phyloP scores from a whole-genome alignment of 1,139 yeast species.

The Blastobotrys apis region DNA sequence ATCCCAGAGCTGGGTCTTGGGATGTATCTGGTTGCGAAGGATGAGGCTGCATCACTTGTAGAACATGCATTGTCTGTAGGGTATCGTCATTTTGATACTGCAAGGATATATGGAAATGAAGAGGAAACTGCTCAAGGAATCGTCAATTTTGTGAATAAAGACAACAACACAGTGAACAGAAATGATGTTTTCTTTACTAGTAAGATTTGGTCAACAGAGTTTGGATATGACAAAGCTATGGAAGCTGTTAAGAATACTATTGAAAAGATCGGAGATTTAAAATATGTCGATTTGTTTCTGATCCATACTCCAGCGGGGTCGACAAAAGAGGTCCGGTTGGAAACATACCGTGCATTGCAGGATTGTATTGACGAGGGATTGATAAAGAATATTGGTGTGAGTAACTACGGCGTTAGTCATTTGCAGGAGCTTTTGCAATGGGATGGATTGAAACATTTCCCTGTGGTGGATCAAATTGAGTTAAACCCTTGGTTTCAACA shows the following conservation, averaged over 20 bases:
- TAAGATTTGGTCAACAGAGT: slow-evolving; percentile 62
- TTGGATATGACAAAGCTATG: slow-evolving; percentile 50
- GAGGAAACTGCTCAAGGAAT: slow-evolving; percentile 49
- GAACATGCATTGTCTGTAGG: slow-evolving; percentile 39
- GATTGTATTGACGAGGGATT: slow-evolving; percentile 50
- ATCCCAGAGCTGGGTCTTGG: slow-evolving; percentile 44
- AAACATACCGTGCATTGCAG: slow-evolving; percentile 44
- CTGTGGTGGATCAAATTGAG: slow-evolving; percentile 81
- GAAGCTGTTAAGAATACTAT: slow-evolving; percentile 32
- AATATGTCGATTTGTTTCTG: slow-evolving; percentile 57
- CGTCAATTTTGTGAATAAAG: slow-evolving; percentile 12
- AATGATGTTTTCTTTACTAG: slow-evolving; percentile 72
- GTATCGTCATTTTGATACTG: slow-evolving; percentile 63
- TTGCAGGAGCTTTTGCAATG: slow-evolving; percentile 68
- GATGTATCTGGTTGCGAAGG: slow-evolving; percentile 50
- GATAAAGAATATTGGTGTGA: slow-evolving; percentile 70
- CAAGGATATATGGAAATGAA: slow-evolving; percentile 54
- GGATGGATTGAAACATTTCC: slow-evolving; percentile 56
- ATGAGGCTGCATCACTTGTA: slow-evolving; percentile 30
- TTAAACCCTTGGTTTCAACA: slow-evolving; percentile 88
- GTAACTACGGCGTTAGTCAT: slow-evolving; percentile 72
- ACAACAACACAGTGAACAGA: slow-evolving; percentile 35
- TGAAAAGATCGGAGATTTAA: slow-evolving; percentile 44
- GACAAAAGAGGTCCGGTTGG: slow-evolving; percentile 32
- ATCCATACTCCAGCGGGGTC: slow-evolving; percentile 39